Conservation (phyloP, 1,284 basidiomycete species). For the Spongispora temasekensis region DNA sequence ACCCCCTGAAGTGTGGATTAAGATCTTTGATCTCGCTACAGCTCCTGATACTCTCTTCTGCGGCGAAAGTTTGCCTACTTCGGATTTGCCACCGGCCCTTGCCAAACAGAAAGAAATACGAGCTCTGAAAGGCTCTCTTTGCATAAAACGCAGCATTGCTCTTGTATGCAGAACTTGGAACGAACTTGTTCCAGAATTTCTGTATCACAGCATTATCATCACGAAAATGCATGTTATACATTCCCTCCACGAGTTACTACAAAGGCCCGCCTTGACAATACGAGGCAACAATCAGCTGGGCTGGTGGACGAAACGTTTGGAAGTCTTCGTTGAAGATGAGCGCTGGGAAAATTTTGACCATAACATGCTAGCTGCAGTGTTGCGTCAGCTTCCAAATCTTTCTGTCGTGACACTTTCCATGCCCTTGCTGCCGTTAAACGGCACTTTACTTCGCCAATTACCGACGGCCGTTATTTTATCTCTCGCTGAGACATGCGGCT, state of each 20-base stretch:
- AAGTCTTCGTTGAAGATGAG: slow-evolving; percentile 31
- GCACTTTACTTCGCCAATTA: slow-evolving; percentile 31
- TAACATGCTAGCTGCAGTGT: slow-evolving; percentile 21
- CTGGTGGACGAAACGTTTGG: slow-evolving; percentile 33
- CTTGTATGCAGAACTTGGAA: slow-evolving; percentile 32
- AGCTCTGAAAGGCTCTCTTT: slow-evolving; percentile 23
- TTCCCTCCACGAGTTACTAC: slow-evolving; percentile 18
- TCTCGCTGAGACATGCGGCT: slow-evolving; percentile 30
- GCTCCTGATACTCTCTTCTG: slow-evolving; percentile 11
- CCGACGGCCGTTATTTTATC: slow-evolving; percentile 26
- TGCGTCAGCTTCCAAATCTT: slow-evolving; percentile 31
- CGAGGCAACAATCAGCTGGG: slow-evolving; percentile 16
- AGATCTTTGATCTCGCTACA: slow-evolving; percentile 27
- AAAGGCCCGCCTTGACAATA: slow-evolving; percentile 5
- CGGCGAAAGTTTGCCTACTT: slow-evolving; percentile 7
- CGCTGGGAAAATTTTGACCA: slow-evolving; percentile 29
- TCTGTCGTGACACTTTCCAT: slow-evolving; percentile 29
- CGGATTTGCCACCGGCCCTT: slow-evolving; percentile 23
- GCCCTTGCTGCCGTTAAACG: slow-evolving; percentile 29
- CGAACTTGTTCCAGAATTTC: slow-evolving; percentile 20
- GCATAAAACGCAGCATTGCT: slow-evolving; percentile 22
- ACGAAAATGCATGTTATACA: slow-evolving; percentile 20
- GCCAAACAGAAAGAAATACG: slow-evolving; percentile 17
- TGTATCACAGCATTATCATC: slow-evolving; percentile 29
- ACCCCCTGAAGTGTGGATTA: slow-evolving; percentile 35